A percentile compares a stretch with the other conserved stretches of the same genome.
These are phyloP conservation scores for Macadamia tetraphylla DNA, from an alignment of 164 flowering plant species.

Conservation along the genomic window DNA sequence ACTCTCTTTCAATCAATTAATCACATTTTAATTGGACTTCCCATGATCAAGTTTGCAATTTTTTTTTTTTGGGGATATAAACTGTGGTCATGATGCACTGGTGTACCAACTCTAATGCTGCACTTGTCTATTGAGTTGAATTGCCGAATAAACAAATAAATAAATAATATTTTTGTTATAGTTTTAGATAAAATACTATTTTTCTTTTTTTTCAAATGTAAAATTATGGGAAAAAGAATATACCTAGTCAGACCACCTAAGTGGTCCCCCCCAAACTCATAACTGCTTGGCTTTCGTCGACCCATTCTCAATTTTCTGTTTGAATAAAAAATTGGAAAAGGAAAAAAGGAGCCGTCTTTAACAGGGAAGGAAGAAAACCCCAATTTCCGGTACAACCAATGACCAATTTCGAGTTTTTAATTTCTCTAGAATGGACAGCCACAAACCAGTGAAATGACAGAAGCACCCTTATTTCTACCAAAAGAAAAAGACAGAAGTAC, in stretches of 20 bases:
- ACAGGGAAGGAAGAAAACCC: not conserved
- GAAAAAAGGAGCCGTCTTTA: constrained; percentile 5
- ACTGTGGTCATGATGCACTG: too few relatives aligned
- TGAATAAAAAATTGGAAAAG: not conserved
- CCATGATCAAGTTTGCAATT: too few relatives aligned
- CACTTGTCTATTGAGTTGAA: too few relatives aligned
- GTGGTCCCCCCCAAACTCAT: constrained; percentile 8
- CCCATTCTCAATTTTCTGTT: constrained; percentile 3
- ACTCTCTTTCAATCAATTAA: too few relatives aligned
- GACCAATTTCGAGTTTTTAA: not conserved
- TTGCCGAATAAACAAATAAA: not conserved
- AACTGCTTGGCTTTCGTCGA: constrained; percentile 10
- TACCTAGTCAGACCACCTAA: constrained; percentile 1
- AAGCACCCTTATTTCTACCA: not conserved
- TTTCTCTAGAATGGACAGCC: not conserved
- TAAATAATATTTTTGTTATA: not conserved
- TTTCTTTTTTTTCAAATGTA: too few relatives aligned
- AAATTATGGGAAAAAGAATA: too few relatives aligned
- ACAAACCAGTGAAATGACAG: constrained; percentile 5
- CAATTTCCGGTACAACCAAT: constrained; percentile 13
- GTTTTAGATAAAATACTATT: too few relatives aligned
- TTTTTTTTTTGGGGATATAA: too few relatives aligned
- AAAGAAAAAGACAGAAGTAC: constrained; percentile 6
- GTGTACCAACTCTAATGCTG: too few relatives aligned
- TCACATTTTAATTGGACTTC: too few relatives aligned